These are phyloP conservation scores for Leersia perrieri DNA, from an alignment of 176 grass and related monocot genomes.

Conservation along the genomic window DNA sequence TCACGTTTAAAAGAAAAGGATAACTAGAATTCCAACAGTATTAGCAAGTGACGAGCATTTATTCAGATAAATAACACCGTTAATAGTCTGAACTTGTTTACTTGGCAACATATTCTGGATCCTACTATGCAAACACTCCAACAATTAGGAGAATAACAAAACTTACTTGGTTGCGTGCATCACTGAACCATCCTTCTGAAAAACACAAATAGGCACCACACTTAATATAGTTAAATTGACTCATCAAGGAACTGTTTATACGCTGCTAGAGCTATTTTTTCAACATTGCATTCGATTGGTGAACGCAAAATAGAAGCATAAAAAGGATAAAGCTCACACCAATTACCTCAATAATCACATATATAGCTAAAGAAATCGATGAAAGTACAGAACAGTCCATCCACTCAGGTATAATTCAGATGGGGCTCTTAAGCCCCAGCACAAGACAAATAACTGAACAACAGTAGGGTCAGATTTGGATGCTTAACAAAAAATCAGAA, in stretches of 20 bases:
- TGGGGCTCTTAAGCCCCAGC: no score
- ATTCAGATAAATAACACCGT: neutral
- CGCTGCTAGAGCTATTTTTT: neutral
- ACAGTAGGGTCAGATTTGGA: neutral
- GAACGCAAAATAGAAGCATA: neutral
- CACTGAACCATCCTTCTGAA: slow-evolving; percentile 86
- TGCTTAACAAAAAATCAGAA: neutral
- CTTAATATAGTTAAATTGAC: neutral
- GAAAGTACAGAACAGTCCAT: neutral
- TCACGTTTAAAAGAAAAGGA: neutral
- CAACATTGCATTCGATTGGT: neutral
- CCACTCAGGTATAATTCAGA: neutral
- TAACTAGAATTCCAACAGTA: neutral
- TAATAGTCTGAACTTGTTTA: neutral
- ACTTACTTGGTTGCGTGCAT: slow-evolving; percentile 73
- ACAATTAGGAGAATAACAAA: slow-evolving; percentile 1
- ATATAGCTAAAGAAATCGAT: neutral
- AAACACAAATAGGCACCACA: slow-evolving; percentile 5
- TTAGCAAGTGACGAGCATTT: neutral
- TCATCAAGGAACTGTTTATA: neutral
- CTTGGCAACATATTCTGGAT: neutral
- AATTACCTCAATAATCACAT: neutral
- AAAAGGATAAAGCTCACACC: neutral
- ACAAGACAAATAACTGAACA: no score
- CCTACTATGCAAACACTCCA: neutral